phyloP scores from a whole-genome alignment of 352 stramenopile genomes.

The Globisporangium uncinulatum region DNA sequence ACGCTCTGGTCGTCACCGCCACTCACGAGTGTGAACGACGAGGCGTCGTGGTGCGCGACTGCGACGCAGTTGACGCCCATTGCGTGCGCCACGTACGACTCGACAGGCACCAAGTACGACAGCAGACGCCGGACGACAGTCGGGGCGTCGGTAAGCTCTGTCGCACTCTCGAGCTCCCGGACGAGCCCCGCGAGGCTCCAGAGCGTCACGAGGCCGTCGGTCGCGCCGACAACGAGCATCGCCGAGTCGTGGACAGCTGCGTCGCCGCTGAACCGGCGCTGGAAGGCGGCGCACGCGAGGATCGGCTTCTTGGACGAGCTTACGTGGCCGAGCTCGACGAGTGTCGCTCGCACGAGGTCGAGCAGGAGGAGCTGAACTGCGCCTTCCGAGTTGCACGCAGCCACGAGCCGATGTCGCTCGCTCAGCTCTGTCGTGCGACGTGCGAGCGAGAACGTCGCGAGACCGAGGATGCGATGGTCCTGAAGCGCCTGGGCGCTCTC shows the following conservation, averaged over 20 bases:
- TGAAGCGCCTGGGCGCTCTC: constrained; percentile 52
- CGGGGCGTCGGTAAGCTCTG: not conserved
- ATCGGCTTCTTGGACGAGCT: constrained; percentile 74
- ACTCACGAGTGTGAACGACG: constrained; percentile 57
- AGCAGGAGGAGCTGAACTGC: constrained; percentile 56
- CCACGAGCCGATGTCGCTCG: constrained; percentile 42
- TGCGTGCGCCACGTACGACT: constrained; percentile 71
- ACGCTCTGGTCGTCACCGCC: constrained; percentile 82
- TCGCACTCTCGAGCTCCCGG: constrained; percentile 10
- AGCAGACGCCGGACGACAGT: constrained; percentile 10
- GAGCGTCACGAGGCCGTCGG: constrained; percentile 72
- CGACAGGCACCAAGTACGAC: constrained; percentile 27
- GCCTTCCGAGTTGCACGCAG: constrained; percentile 76
- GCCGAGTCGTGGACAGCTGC: constrained; percentile 2
- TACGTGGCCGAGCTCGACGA: constrained; percentile 49
- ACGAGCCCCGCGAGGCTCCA: constrained; percentile 49
- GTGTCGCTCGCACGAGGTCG: constrained; percentile 23
- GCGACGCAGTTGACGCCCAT: constrained; percentile 79
- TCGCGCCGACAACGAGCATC: constrained; percentile 71
- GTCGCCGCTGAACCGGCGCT: constrained; percentile 8
- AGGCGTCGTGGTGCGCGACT: constrained; percentile 17
- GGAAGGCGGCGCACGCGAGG: constrained; percentile 53
- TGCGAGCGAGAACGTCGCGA: constrained; percentile 46
- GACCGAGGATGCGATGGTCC: constrained; percentile 78
- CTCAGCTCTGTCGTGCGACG: not conserved